A percentile compares a stretch with the other conserved stretches of the same genome.
phyloP scores from a whole-genome alignment of 116 monocot genomes.

The Posidonia oceanica region DNA sequence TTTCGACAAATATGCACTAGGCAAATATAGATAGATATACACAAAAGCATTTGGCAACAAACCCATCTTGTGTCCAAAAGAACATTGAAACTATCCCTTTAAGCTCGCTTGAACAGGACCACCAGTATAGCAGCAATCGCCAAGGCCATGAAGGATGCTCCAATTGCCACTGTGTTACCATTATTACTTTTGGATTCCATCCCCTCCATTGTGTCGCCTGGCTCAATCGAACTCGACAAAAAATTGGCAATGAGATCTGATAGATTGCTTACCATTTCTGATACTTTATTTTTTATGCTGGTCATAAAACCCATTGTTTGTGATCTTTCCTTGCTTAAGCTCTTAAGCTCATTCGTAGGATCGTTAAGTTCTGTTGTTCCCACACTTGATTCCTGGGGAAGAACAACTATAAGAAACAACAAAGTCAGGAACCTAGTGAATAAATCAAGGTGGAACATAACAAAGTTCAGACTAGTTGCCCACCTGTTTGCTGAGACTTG shows the following conservation, averaged over 20 bases:
- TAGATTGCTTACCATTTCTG: slow-evolving; percentile 32
- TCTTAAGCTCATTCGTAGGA: not conserved
- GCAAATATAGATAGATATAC: too few relatives aligned
- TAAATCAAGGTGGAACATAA: not conserved
- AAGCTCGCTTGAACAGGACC: slow-evolving; percentile 47
- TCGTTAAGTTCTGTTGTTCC: not conserved
- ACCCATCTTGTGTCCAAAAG: too few relatives aligned
- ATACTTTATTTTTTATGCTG: slow-evolving; percentile 29
- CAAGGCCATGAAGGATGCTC: slow-evolving; percentile 35
- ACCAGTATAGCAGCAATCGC: slow-evolving; percentile 55
- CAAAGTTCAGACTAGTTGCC: not conserved
- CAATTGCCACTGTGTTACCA: not conserved
- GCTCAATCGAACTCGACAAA: slow-evolving; percentile 13
- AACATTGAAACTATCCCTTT: not conserved
- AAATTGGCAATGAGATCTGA: slow-evolving; percentile 47
- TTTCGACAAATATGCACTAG: too few relatives aligned
- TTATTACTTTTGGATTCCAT: not conserved
- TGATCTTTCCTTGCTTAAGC: not conserved
- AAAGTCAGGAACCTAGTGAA: not conserved
- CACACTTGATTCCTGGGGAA: not conserved
- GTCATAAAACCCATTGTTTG: slow-evolving; percentile 12
- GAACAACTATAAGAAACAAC: slow-evolving; percentile 3
- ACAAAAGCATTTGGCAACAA: too few relatives aligned
- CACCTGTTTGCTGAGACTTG: slow-evolving; percentile 41
- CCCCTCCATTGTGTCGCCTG: not conserved